Conservation (phyloP, 257 asterid species). For the Paraleonurus japonicus region DNA sequence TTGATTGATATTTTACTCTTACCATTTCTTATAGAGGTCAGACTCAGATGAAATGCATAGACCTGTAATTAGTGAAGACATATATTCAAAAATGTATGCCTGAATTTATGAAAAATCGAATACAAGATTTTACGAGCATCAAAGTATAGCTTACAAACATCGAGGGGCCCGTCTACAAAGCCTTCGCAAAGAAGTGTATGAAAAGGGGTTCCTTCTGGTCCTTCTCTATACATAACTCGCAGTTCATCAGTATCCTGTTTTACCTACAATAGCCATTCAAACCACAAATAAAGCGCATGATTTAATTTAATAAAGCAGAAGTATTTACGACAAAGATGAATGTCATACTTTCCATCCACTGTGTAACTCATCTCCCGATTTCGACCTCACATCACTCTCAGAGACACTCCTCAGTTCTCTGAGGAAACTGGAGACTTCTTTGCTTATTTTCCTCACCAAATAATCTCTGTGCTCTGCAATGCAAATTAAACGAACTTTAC, state of each 20-base stretch:
- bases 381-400: constrained; percentile 37
- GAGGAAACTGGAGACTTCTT: constrained; percentile 62
- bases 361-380: constrained; percentile 40
- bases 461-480: constrained; percentile 51
- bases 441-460: constrained; percentile 60
- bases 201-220: constrained; percentile 84
- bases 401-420: constrained; percentile 82
- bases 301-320: neutral
- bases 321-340: neutral
- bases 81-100: constrained; percentile 7
- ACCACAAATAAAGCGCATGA: neutral
- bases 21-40: constrained; percentile 73
- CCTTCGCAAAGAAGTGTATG: constrained; percentile 90
- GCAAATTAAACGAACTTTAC: constrained; percentile 8
- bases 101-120: neutral
- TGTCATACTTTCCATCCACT: constrained; percentile 72
- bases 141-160: constrained; percentile 79
- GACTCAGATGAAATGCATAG: constrained; percentile 80
- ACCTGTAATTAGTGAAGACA: constrained; percentile 45
- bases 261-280: constrained; percentile 41
- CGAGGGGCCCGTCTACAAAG: constrained; percentile 83
- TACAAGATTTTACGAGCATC: constrained; percentile 9
- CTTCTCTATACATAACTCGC: constrained; percentile 93
- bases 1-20: constrained; percentile 9
- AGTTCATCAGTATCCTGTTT: constrained; percentile 82